Evolutionary conservation across 2,329 filamentous ascomycete species (phyloP), one percentile per base, ranked within the genome.

Genomic region (Cryphonectria parasitica): DNA sequence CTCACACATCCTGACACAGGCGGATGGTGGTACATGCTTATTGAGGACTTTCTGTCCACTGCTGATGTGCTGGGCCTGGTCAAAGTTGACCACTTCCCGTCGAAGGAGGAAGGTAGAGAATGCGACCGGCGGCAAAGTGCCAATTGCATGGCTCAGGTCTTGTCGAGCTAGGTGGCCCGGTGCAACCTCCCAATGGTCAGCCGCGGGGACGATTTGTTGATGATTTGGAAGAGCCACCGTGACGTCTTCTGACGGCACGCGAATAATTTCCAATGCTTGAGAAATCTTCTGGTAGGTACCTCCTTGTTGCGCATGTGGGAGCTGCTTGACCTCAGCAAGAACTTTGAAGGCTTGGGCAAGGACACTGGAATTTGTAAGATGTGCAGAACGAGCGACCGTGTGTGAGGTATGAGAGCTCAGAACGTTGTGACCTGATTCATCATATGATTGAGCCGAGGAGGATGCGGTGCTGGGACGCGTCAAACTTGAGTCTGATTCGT

Each of bases 111-210:
- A 67, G 1, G 68, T 64, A 0, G 68, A 70, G 6, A 58, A 67
- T 13, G 64, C 64, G 31, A 61, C 22, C 3, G 58, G 4, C 3
- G 58, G 58, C 34, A 10, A 56, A 13, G 28, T 7, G 45, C 45
- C 22, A 19, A 4, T 34, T 22, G 6, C 34, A 39, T 8, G 22
- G 1, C 2, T 1, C 13, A 13, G 63, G 28, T 28, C 25, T 67
- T 36, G 7, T 39, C 22, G 58, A 19, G 19, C 34, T 1, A 61
- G 19, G 11, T 61, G 58, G 64, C 68, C 68, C 11, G 68, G 68
- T 2, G 64, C 68, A 25, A 63, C 28, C 64, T 70, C 68, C 68
- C 68, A 70, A 25, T 45, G 34, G 63, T 67, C 36, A 52, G 58
- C 19, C 10, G 28, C 19, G 7, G 58, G 28, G 19, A 39, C 0